Evolutionary conservation across 345 rosid species (phyloP), one percentile per base, ranked within the genome.

Genomic region (Camelina sativa): DNA sequence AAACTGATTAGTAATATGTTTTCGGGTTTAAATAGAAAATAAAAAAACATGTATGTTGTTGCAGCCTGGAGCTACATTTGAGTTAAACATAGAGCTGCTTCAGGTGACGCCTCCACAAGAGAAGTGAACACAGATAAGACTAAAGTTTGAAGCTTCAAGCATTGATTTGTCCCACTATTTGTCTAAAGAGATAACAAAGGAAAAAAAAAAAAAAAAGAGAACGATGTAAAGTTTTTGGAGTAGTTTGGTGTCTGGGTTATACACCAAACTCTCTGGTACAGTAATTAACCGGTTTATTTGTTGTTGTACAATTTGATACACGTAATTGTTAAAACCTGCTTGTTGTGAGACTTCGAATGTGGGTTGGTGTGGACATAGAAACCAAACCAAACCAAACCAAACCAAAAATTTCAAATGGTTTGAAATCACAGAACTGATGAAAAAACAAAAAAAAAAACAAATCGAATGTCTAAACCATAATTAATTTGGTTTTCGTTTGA

Each of bases 11-110:
- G 28, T 30, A 50, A 69, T 48, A n/a, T 58, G 13, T 38, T 37
- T 48, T 62, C 0, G 50, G 46, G 11, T 47, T 58, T 37, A 25
- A 69, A 25, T 30, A 76, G 68, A 38, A 9, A 72, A 15, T 55
- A 6, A 44, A 22, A 51, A 22, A n/a, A 30, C n/a, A 11, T 79
- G 25, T 58, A 1, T 54, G 17, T 56, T 20, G 58, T 55, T 78
- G 91, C 92, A 93, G 98, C 92, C 94, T 11, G 94, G 90, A 52
- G 84, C 84, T 12, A 78, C 90, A 40, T 91, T 93, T 74, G 96
- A 87, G 69, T 79, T 93, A 62, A 88, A 91, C 57, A 86, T 91
- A 7, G 96, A 93, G 89, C 97, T 93, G 81, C 79, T 93, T 84
- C 79, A 82, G 84, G 86, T 87, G 69, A 79, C 50, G 61, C 78